Percentiles rank a stretch among this genome's conserved stretches.
These are phyloP conservation scores for Solanum pennellii DNA, from an alignment of 257 asterid species.

Conservation along the genomic window DNA sequence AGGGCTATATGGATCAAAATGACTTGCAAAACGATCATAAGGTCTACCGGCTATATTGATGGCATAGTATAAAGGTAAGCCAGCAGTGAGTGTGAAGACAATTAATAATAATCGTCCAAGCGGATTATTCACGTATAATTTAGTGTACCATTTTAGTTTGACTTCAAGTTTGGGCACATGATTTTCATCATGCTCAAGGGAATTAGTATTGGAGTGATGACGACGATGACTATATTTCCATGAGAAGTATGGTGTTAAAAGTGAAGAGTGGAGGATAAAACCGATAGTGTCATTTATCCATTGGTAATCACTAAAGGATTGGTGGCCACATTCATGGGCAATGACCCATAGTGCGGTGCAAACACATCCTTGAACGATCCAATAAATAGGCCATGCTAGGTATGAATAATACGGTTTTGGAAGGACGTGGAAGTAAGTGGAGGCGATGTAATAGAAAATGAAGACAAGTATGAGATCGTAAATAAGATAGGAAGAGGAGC, in stretches of 20 bases:
- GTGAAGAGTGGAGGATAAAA: not conserved
- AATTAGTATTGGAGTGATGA: not conserved
- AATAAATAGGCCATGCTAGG: not conserved
- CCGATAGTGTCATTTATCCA: not conserved
- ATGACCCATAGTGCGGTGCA: not conserved
- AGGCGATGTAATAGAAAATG: not conserved
- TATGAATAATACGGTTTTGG: not conserved
- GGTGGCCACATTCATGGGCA: not conserved
- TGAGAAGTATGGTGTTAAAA: not conserved
- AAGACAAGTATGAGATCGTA: not conserved
- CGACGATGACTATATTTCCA: not conserved
- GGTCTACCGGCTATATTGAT: not conserved
- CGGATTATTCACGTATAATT: not conserved
- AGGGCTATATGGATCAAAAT: slow-evolving; percentile 2
- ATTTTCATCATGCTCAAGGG: not conserved
- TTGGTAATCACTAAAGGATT: not conserved
- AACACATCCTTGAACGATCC: not conserved
- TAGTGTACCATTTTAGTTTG: not conserved
- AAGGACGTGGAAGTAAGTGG: not conserved
- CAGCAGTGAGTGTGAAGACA: not conserved
- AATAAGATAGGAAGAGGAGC: not conserved
- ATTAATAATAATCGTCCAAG: not conserved
- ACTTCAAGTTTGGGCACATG: not conserved
- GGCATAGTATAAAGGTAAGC: not conserved
- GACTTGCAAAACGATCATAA: slow-evolving; percentile 1